Conservation (phyloP, 2,329 filamentous ascomycete genomes). For the Beauveria medogensis region DNA sequence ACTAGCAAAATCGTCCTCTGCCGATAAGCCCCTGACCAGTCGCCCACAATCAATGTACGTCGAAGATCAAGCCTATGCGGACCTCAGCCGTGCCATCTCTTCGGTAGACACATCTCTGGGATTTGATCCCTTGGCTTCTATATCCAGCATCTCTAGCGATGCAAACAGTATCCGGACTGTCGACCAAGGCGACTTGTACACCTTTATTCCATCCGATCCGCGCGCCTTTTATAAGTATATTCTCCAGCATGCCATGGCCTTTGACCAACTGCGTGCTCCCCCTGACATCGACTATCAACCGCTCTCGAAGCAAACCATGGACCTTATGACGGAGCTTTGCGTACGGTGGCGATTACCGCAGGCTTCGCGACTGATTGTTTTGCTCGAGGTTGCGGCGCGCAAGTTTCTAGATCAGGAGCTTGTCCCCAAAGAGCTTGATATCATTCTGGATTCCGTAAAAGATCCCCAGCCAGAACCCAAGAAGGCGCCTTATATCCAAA, state of each 20-base stretch:
- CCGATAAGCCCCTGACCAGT: slow-evolving; percentile 50
- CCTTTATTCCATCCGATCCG: slow-evolving; percentile 81
- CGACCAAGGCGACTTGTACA: slow-evolving; percentile 63
- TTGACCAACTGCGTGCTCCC: slow-evolving; percentile 51
- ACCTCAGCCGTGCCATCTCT: slow-evolving; percentile 44
- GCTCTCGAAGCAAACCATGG: slow-evolving; percentile 70
- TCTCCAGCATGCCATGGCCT: slow-evolving; percentile 65
- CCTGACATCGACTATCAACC: slow-evolving; percentile 41
- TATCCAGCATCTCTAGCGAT: slow-evolving; percentile 57
- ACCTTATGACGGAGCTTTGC: slow-evolving; percentile 77
- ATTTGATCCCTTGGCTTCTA: slow-evolving; percentile 60
- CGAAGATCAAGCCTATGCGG: slow-evolving; percentile 44
- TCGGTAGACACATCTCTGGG: slow-evolving; percentile 34
- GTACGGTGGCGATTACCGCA: slow-evolving; percentile 84
- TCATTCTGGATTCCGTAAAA: slow-evolving; percentile 76
- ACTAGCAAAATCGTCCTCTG: slow-evolving; percentile 64
- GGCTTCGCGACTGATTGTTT: slow-evolving; percentile 68
- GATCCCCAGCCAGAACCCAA: slow-evolving; percentile 59
- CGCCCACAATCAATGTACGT: slow-evolving; percentile 35
- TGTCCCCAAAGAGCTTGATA: slow-evolving; percentile 71
- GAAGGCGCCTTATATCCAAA: slow-evolving; percentile 48
- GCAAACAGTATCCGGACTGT: slow-evolving; percentile 42
- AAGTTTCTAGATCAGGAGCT: slow-evolving; percentile 83
- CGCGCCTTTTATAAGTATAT: slow-evolving; percentile 78
- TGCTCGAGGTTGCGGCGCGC: slow-evolving; percentile 76